Base-by-base conservation (phyloP, 2,329 filamentous ascomycete genomes). In the Mycogone perniciosa region DNA sequence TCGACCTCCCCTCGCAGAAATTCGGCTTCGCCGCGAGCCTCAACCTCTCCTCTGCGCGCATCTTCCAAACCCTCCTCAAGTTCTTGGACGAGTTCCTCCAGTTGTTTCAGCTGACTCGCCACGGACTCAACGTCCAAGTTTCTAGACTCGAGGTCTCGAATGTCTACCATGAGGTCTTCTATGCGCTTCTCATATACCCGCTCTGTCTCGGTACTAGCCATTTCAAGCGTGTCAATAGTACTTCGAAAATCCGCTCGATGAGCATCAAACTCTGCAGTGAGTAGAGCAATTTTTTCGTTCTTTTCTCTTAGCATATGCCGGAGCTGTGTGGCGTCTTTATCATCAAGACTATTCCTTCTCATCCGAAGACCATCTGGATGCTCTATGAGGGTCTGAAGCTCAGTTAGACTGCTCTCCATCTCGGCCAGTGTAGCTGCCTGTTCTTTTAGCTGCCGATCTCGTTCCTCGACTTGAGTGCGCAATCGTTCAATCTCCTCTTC, bases 51-150 rank as follows among this genome's bases (percentile, higher is more conserved):
- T 50, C 93, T 80, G 49, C 93, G 80, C 44, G 93, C 91, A 70
- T 99, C 93, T 70, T 99, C 93, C 1, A 99, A 76, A 0, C 93
- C 93, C 68, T 99, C 93, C 67, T 99, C 93, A 0, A 99, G 80
- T 67, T 99, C 93, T 60, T 95, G 92, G 2, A 99, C 93, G 33
- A 97, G 79, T 66, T 97, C 92, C 66, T 97, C 93, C 1, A 99
- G 76, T 69, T 96, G 90, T 71, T 96, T 96, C 49, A 99, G 77
- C 69, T 99, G 93, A 56, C 80, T 80, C 6, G 93, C 91, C 20
- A 99, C 90, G 29, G 84, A 87, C 60, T 96, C 89, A 6, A 99
- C 90, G 64, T 99, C 93, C 53, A 95, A 84, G 38, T 85, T 87
- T 41, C 88, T 80, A 40, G 90, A 86, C 58, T 92, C 86, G 3